Percentiles rank a stretch among this genome's conserved stretches.
Evolutionary conservation across 2,329 filamentous ascomycete species (phyloP).

Genomic region (Penicillium sp.): DNA sequence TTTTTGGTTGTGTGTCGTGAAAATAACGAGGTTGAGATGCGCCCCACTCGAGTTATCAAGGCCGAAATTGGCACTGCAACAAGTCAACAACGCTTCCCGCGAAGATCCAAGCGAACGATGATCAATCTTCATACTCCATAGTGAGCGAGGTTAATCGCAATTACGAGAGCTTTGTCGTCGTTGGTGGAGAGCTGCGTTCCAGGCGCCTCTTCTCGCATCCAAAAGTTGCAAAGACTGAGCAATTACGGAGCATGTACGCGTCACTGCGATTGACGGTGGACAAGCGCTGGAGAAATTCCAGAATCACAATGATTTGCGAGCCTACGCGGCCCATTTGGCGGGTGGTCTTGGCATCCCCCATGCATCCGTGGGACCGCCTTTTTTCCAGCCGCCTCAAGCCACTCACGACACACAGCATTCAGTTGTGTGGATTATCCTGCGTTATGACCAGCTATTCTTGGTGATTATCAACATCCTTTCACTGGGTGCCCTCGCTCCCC

Average conservation of each 20-base stretch:
- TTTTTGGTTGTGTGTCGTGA: background rate
- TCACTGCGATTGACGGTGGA: constrained; percentile 14
- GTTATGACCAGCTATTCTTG: constrained; percentile 7
- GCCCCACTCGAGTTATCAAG: background rate
- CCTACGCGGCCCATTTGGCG: constrained; percentile 27
- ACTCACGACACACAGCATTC: constrained; percentile 2
- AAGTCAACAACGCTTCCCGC: background rate
- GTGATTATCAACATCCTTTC: constrained; percentile 8
- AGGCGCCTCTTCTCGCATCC: background rate
- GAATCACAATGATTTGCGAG: constrained; percentile 23
- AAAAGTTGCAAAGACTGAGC: constrained; percentile 1
- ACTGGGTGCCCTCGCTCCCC: constrained; percentile 2
- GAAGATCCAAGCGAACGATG: constrained; percentile 1
- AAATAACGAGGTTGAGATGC: background rate
- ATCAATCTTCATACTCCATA: background rate
- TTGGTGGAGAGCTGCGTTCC: constrained; percentile 8
- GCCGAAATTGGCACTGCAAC: background rate
- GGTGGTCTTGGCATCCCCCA: constrained; percentile 30
- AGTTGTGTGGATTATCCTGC: background rate
- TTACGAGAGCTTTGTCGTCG: constrained; percentile 2
- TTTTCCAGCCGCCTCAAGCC: constrained; percentile 12
- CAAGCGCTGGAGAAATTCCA: constrained; percentile 13
- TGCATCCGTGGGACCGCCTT: constrained; percentile 14
- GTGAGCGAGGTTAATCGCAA: background rate
- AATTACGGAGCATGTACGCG: constrained; percentile 10